Evolutionary conservation across 352 stramenopile genomes (phyloP).

Genomic region (Globisporangium paroecandrum): DNA sequence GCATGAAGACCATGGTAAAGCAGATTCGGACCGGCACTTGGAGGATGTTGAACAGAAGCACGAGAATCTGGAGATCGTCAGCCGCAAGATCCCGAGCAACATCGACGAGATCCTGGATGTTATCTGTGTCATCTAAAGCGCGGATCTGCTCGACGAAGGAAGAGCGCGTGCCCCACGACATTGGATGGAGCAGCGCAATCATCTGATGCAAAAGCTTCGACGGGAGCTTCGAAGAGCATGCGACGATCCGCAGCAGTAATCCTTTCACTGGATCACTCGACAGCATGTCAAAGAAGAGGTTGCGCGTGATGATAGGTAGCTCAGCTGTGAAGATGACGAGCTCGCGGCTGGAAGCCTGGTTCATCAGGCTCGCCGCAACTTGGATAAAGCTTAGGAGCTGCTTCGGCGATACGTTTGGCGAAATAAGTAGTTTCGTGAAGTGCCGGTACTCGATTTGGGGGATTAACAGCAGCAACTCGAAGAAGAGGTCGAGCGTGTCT

Average conservation of each 20-base stretch:
- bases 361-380: slow-evolving; percentile 63
- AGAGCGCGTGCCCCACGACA: slow-evolving; percentile 53
- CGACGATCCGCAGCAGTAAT: slow-evolving; percentile 56
- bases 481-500: slow-evolving; percentile 57
- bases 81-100: slow-evolving; percentile 36
- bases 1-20: slow-evolving; percentile 27
- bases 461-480: slow-evolving; percentile 58
- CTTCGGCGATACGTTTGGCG: slow-evolving; percentile 31
- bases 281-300: slow-evolving; percentile 55
- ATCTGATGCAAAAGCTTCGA: slow-evolving; percentile 39
- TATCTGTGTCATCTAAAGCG: slow-evolving; percentile 30
- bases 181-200: slow-evolving; percentile 40
- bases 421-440: slow-evolving; percentile 51
- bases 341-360: slow-evolving; percentile 63
- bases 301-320: slow-evolving; percentile 33
- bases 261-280: slow-evolving; percentile 39
- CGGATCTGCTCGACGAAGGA: slow-evolving; percentile 62
- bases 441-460: slow-evolving; percentile 59
- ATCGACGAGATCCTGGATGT: slow-evolving; percentile 35
- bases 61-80: slow-evolving; percentile 32
- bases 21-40: slow-evolving; percentile 31
- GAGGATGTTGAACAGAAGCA: slow-evolving; percentile 46
- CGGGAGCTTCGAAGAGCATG: slow-evolving; percentile 38
- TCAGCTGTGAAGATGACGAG: slow-evolving; percentile 57
- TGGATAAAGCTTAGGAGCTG: slow-evolving; percentile 45